Evolutionary conservation across 352 stramenopile species (phyloP), one percentile per base, ranked within the genome.

Genomic region (Phytophthora tubulina): DNA sequence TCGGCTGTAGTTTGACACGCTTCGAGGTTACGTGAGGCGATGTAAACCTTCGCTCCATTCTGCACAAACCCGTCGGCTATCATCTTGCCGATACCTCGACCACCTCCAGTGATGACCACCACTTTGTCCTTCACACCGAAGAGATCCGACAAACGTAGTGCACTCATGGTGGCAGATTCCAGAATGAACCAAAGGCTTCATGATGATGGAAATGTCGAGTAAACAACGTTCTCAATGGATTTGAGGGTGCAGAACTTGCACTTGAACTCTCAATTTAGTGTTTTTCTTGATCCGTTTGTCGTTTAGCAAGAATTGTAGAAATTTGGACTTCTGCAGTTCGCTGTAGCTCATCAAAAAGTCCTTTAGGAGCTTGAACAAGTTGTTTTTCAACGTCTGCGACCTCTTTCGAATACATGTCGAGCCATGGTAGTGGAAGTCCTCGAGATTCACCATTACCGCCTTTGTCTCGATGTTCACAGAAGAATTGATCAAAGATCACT

Each of bases 31-130:
- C 95, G 92, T 50, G 86, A 97, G 1, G 93, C 96, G 58, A 99
- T 91, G 65, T 98, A 94, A 11, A 99, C 96, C 66, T 92, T 98
- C 62, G 94, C 95, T 58, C 93, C 90, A 61, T 97, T 97, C 60
- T 85, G 72, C 36, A 95, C 86, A 82, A 98, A 99, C 32, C 90
- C 93, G 69, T 96, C 89, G 57, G 96, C 94, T 72, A 99, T 98
- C 96, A 99, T 99, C 69, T 94, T 88, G 56, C 97, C 97, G 75
- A 99, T 98, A 45, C 96, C 97, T 36, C 93, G 84, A 31, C 90
- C 95, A 51, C 96, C 96, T 15, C 41, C 96, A 15, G 95, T 99
- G 64, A 99, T 88, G 11, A 99, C 75, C 15, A 98, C 93, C 21
- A 90, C 68, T 69, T 91, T 90, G 65, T 75, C 76, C 69, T 84